A percentile compares a stretch with the other conserved stretches of the same genome.
These are phyloP conservation scores for Ogataea angusta DNA, from an alignment of 805 yeast species.

Conservation along the genomic window DNA sequence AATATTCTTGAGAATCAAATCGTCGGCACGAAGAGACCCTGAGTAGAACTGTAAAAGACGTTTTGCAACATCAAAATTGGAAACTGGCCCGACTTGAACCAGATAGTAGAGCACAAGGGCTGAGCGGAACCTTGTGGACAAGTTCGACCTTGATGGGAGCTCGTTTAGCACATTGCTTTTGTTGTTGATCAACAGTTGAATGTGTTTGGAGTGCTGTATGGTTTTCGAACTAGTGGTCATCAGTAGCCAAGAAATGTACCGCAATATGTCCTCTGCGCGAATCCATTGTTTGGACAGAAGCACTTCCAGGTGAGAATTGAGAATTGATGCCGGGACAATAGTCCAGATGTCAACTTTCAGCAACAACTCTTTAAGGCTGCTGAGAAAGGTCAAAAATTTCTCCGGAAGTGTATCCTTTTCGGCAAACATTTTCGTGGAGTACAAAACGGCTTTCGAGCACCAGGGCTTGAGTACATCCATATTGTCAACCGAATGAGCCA, in stretches of 20 bases:
- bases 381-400: constrained; percentile 32
- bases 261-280: constrained; percentile 37
- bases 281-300: constrained; percentile 50
- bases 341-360: constrained; percentile 35
- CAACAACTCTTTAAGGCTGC: constrained; percentile 34
- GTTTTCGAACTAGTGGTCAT: constrained; percentile 34
- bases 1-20: constrained; percentile 55
- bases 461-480: constrained; percentile 40
- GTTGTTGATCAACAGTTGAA: constrained; percentile 64
- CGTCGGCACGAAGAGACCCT: constrained; percentile 64
- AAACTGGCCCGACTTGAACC: constrained; percentile 45
- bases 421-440: constrained; percentile 62
- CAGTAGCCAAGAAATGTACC: constrained; percentile 41
- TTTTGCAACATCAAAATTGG: constrained; percentile 46
- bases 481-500: neutral
- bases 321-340: constrained; percentile 40
- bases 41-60: constrained; percentile 50
- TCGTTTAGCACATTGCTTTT: constrained; percentile 36
- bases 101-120: constrained; percentile 47
- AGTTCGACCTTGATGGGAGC: constrained; percentile 23
- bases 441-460: constrained; percentile 56
- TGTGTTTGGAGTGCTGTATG: constrained; percentile 46
- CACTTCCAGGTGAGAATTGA: constrained; percentile 67
- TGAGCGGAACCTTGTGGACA: constrained; percentile 38
- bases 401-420: constrained; percentile 35